Base-by-base conservation (phyloP, 805 yeast genomes). In the Wickerhamomyces kurtzmanii region DNA sequence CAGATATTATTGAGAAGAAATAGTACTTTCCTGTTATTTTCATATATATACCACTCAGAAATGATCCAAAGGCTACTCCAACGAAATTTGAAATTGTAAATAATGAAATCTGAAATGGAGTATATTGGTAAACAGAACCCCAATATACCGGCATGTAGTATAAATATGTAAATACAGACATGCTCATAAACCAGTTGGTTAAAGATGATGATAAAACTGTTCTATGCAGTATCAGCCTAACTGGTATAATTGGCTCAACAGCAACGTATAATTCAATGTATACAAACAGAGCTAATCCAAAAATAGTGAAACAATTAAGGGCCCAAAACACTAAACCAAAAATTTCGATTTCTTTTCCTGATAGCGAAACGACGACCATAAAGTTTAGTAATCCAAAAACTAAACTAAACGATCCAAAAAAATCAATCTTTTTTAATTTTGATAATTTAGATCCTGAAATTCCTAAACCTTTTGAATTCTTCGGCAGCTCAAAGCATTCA, bases 101-200 rank as follows among this genome's bases (percentile, higher is more conserved):
- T 17, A 62, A 39, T 5, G 85, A 85, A 22, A 70, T 68, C 32
- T 70, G 55, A 6, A 78, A 66, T 3, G 83, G 68, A 4, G 68
- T 44, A 21, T 70, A 48, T 10, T 62, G 64, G 35, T 65, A 46
- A 3, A 73, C 81, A 1, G 81, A 54, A 11, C 68, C 55, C 49
- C 69, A 74, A 43, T 63, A 80, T 12, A 84, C 62, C 2, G 95
- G 95, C 4, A 75, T 62, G 50, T 75, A 83, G 53, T 65, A 84
- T 31, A 83, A 47, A 37, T 65, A 62, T 2, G 85, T 57, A 47
- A 68, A 80, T 12, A 68, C 65, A 2, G 73, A 64, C 80, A 82
- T 81, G 5, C 84, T 72, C 49, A 66, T 61, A 40, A 74, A 72
- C 73, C 80, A 72, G 44, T 75, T 76, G 11, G 78, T 68, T 40